These are phyloP conservation scores for Aspergillus sp. DNA, from an alignment of 2,329 filamentous ascomycete genomes.

Conservation along the genomic window DNA sequence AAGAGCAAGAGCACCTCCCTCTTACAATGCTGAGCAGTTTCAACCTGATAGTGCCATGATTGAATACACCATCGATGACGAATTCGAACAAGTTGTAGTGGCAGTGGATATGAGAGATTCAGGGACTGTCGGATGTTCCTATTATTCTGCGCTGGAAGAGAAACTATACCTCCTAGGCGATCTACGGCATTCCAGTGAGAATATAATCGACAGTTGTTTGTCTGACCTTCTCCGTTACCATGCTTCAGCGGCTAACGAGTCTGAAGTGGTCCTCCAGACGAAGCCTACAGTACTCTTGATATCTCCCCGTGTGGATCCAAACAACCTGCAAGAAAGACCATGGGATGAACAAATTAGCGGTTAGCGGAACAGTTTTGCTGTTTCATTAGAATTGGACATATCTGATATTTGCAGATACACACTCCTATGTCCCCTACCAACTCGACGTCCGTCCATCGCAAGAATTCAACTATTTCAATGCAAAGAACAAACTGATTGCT, in stretches of 20 bases:
- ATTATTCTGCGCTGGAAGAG: slow-evolving; percentile 72
- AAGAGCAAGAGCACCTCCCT: slow-evolving; percentile 11
- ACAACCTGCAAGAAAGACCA: slow-evolving; percentile 37
- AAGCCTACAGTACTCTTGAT: slow-evolving; percentile 63
- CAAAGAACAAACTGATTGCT: slow-evolving; percentile 65
- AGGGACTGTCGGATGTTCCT: slow-evolving; percentile 77
- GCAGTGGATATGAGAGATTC: slow-evolving; percentile 73
- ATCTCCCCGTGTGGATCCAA: slow-evolving; percentile 58
- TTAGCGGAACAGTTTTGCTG: slow-evolving; percentile 19
- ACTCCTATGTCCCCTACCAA: slow-evolving; percentile 58
- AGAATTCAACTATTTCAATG: slow-evolving; percentile 71
- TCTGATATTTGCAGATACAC: slow-evolving; percentile 40
- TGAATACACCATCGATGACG: slow-evolving; percentile 45
- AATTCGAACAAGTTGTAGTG: slow-evolving; percentile 73
- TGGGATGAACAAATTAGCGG: slow-evolving; percentile 45
- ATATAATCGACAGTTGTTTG: slow-evolving; percentile 63
- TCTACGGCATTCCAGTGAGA: slow-evolving; percentile 66
- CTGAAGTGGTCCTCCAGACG: slow-evolving; percentile 61
- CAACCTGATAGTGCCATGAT: slow-evolving; percentile 30
- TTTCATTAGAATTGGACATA: background rate
- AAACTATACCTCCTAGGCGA: slow-evolving; percentile 77
- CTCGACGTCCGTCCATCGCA: slow-evolving; percentile 68
- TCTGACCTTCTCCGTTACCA: slow-evolving; percentile 14
- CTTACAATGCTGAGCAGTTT: slow-evolving; percentile 11
- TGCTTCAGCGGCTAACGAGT: slow-evolving; percentile 22